Percentiles rank a stretch among this genome's conserved stretches.
These are phyloP conservation scores for Ramalina intermedia DNA, from an alignment of 495 filamentous ascomycete species.

Conservation along the genomic window DNA sequence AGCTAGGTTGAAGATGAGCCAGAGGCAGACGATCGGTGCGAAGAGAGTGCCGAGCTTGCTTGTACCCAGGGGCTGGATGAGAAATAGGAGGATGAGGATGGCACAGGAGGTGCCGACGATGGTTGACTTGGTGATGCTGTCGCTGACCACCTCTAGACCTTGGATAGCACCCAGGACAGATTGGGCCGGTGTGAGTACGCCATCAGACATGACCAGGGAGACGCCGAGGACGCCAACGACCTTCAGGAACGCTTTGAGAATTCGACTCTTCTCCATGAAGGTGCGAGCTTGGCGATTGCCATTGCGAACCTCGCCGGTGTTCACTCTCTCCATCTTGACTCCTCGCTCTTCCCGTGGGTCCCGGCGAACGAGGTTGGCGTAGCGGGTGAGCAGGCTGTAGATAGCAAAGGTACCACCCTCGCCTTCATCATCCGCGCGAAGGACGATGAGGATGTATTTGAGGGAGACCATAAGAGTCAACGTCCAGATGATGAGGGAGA, in stretches of 20 bases:
- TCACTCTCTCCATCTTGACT: conserved; percentile 46
- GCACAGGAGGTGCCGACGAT: conserved; percentile 55
- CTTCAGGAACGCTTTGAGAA: conserved; percentile 42
- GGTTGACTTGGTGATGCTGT: conserved; percentile 28
- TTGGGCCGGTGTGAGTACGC: conserved; percentile 55
- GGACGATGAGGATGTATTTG: conserved; percentile 57
- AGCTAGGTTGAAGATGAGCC: conserved; percentile 50
- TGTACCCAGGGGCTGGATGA: conserved; percentile 55
- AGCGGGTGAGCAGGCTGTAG: conserved; percentile 57
- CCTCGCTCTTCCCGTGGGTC: conserved; percentile 40
- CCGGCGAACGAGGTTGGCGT: conserved; percentile 40
- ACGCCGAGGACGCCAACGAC: conserved; percentile 57
- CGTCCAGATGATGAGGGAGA: conserved; percentile 63
- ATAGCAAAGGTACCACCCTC: conserved; percentile 65
- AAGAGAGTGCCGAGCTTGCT: conserved; percentile 50
- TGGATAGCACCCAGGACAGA: conserved; percentile 58
- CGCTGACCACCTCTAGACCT: conserved; percentile 39
- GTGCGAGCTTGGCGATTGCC: conserved; percentile 38
- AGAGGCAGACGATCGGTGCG: conserved; percentile 59
- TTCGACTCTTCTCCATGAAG: conserved; percentile 39
- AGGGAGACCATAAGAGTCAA: conserved; percentile 58
- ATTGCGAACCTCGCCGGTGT: conserved; percentile 35
- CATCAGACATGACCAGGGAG: conserved; percentile 52
- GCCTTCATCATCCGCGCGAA: conserved; percentile 60
- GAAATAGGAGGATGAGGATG: conserved; percentile 54